Conservation (phyloP, 176 grass and related monocot genomes). For the Carex pumila region DNA sequence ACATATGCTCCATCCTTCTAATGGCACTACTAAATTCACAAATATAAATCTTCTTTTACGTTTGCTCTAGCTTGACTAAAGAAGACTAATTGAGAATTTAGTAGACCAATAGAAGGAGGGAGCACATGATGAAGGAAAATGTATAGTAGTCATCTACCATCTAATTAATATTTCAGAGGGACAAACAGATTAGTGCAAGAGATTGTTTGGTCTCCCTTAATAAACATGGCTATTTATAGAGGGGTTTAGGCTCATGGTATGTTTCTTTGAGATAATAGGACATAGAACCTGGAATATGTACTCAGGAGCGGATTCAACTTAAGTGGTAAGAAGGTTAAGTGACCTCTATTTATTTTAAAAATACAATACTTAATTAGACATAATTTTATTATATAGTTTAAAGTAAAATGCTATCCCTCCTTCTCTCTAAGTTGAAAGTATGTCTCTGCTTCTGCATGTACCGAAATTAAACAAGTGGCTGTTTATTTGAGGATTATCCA, state of each 20-base stretch:
- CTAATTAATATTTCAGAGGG: background rate
- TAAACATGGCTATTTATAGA: background rate
- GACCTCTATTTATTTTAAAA: no score
- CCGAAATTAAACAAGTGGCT: no score
- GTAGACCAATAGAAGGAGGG: conserved; percentile 1
- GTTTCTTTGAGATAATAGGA: background rate
- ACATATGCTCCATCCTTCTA: background rate
- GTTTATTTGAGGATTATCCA: no score
- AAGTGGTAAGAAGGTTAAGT: no score
- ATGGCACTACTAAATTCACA: conserved; percentile 6
- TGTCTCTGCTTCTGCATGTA: background rate
- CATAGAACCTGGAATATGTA: background rate
- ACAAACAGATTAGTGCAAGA: background rate
- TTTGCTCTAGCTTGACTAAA: background rate
- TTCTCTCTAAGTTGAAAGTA: no score
- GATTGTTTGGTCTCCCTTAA: background rate
- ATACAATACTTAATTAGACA: no score
- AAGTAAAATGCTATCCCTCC: no score
- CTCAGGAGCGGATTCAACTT: no score
- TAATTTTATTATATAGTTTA: no score
- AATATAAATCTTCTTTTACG: background rate
- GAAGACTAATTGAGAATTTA: background rate
- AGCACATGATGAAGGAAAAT: background rate
- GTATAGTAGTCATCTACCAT: background rate
- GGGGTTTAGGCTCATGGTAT: background rate